Percentiles rank a stretch among this genome's conserved stretches.
Conservation (phyloP, 371 early-diverging fungal species). For the Entomophthora muscae region DNA sequence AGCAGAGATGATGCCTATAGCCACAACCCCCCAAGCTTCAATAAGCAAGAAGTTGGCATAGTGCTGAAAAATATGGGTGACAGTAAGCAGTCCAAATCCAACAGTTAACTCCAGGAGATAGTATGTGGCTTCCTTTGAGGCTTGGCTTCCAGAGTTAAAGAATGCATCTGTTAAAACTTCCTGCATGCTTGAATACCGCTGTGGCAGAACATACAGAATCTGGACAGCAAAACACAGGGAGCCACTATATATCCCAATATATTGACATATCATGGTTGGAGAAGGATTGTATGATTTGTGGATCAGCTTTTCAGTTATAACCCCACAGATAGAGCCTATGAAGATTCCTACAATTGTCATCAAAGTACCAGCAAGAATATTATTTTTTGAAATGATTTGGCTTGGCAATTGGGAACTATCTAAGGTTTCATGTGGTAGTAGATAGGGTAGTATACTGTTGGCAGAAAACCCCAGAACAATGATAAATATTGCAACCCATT, state of each 20-base stretch:
- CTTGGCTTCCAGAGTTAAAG: not conserved
- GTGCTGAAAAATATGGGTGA: conserved; percentile 26
- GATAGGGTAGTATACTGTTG: too few relatives aligned
- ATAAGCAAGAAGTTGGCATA: conserved; percentile 27
- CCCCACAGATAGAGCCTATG: not conserved
- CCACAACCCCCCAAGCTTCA: conserved; percentile 28
- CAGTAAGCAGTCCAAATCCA: conserved; percentile 17
- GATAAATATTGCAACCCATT: not conserved
- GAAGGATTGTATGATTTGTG: too few relatives aligned
- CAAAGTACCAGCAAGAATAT: not conserved
- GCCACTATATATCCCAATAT: not conserved
- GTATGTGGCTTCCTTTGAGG: not conserved
- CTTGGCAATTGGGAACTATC: too few relatives aligned
- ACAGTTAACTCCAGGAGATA: conserved; percentile 6
- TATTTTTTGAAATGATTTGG: not conserved
- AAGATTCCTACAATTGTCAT: not conserved
- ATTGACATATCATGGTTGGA: not conserved
- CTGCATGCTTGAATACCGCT: not conserved
- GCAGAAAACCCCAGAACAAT: not conserved
- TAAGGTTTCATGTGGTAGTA: too few relatives aligned
- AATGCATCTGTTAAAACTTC: not conserved
- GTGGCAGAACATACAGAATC: not conserved
- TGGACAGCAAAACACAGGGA: not conserved
- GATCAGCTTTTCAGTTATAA: not conserved
- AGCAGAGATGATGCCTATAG: conserved; percentile 42